These are phyloP conservation scores for Phytophthora ohioensis DNA, from an alignment of 352 stramenopile genomes.

Conservation along the genomic window DNA sequence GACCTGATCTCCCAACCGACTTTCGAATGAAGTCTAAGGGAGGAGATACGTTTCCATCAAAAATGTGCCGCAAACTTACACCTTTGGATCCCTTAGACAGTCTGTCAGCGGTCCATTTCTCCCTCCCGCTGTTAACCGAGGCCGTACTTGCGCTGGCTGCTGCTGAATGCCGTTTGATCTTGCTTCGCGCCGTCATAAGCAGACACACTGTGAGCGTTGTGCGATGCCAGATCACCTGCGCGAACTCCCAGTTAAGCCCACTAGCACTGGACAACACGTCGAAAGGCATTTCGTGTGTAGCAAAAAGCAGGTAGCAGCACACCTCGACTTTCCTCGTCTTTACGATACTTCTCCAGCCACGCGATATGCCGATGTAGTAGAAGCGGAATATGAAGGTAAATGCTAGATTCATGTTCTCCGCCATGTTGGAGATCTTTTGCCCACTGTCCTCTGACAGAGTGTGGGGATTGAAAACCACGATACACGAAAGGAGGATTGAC, in stretches of 20 bases:
- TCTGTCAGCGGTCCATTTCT: background rate
- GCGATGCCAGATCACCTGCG: conserved; percentile 51
- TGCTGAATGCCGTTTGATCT: conserved; percentile 23
- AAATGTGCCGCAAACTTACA: background rate
- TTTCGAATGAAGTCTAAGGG: background rate
- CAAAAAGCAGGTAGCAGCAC: conserved; percentile 45
- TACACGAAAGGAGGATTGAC: conserved; percentile 29
- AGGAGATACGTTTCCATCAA: background rate
- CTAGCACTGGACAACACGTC: conserved; percentile 29
- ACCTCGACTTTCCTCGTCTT: conserved; percentile 38
- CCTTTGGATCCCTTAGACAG: background rate
- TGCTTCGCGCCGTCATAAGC: conserved; percentile 34
- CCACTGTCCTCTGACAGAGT: conserved; percentile 2
- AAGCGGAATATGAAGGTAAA: conserved; percentile 55
- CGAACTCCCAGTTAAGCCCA: conserved; percentile 48
- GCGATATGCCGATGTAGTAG: conserved; percentile 42
- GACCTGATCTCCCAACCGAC: background rate
- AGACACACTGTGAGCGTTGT: conserved; percentile 47
- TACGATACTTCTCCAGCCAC: conserved; percentile 35
- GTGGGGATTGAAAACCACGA: conserved; percentile 4
- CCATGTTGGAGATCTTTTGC: conserved; percentile 24
- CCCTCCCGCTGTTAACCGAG: conserved; percentile 15
- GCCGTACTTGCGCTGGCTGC: background rate
- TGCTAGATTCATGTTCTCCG: conserved; percentile 31
- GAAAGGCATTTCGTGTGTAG: conserved; percentile 54